A percentile compares a stretch with the other conserved stretches of the same genome.
phyloP scores from a whole-genome alignment of 1,284 basidiomycete species.

The Gastroboletus turbinatus region DNA sequence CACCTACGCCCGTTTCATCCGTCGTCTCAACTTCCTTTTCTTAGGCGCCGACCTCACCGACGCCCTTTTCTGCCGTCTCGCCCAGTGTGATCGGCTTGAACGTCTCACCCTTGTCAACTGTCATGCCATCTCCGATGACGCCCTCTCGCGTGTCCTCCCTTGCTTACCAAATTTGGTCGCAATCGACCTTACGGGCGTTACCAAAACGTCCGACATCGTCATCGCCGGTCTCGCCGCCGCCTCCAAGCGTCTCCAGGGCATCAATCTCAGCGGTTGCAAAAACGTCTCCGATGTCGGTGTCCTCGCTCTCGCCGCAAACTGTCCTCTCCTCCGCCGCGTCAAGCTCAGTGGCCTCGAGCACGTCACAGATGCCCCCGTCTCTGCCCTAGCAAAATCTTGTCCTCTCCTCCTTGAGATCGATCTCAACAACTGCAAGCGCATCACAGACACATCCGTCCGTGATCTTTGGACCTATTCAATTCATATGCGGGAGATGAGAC shows the following conservation, averaged over 20 bases:
- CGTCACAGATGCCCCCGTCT: conserved; percentile 81
- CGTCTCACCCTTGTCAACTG: conserved; percentile 91
- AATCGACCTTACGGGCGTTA: conserved; percentile 83
- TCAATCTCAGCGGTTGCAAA: conserved; percentile 88
- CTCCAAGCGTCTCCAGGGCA: conserved; percentile 83
- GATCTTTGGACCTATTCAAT: conserved; percentile 81
- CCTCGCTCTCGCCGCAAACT: conserved; percentile 71
- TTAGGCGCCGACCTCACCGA: conserved; percentile 77
- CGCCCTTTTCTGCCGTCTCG: conserved; percentile 73
- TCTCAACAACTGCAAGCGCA: conserved; percentile 78
- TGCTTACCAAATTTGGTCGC: conserved; percentile 80
- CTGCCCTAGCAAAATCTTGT: conserved; percentile 78
- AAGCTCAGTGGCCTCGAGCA: conserved; percentile 80
- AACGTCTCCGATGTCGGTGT: conserved; percentile 81
- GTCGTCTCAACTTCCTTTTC: conserved; percentile 86
- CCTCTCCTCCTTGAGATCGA: conserved; percentile 93
- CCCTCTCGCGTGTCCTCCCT: conserved; percentile 69
- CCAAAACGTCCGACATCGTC: conserved; percentile 68
- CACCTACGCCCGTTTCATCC: conserved; percentile 86
- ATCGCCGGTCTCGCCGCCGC: conserved; percentile 69
- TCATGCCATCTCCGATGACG: conserved; percentile 65
- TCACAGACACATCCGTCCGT: conserved; percentile 79
- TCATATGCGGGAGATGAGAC: conserved; percentile 88
- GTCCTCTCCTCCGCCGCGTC: conserved; percentile 81
- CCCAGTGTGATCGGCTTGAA: conserved; percentile 83